Conservation (phyloP, 805 yeast species). For the Starmerella stellata region DNA sequence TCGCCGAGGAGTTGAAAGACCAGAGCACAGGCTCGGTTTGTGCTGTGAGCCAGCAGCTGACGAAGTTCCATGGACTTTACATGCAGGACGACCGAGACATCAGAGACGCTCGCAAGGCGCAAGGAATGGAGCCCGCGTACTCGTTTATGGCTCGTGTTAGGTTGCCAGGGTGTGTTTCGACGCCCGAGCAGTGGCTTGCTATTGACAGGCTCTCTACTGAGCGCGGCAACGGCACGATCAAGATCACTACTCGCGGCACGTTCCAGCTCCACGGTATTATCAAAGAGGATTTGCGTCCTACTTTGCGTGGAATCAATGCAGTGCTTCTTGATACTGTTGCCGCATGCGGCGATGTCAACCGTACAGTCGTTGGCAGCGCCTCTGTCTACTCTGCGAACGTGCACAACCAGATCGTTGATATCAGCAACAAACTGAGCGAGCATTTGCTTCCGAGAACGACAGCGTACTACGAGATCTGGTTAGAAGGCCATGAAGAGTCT, state of each 20-base stretch:
- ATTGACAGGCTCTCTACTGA: constrained; percentile 61
- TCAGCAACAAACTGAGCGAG: constrained; percentile 54
- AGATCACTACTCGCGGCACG: constrained; percentile 91
- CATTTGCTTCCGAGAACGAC: constrained; percentile 77
- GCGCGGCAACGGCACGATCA: constrained; percentile 83
- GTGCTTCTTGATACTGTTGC: constrained; percentile 85
- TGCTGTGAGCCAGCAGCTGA: constrained; percentile 80
- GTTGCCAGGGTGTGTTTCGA: constrained; percentile 80
- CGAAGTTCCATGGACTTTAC: constrained; percentile 94
- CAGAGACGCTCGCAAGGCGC: constrained; percentile 78
- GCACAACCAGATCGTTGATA: constrained; percentile 52
- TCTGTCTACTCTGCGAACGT: constrained; percentile 68
- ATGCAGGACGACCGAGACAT: constrained; percentile 98
- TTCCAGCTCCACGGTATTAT: constrained; percentile 91
- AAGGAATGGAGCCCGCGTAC: constrained; percentile 88
- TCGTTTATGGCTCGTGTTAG: constrained; percentile 95
- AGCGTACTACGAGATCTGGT: constrained; percentile 94
- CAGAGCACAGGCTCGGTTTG: constrained; percentile 76
- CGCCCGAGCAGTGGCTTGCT: constrained; percentile 75
- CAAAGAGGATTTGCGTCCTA: constrained; percentile 71
- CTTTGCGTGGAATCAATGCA: constrained; percentile 83
- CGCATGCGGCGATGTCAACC: constrained; percentile 96
- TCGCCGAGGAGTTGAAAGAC: constrained; percentile 68
- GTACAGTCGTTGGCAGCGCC: constrained; percentile 90
- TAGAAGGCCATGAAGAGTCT: constrained; percentile 51